These are phyloP conservation scores for Schizosaccharomyces japonicus DNA, from an alignment of 805 yeast species.

Conservation along the genomic window DNA sequence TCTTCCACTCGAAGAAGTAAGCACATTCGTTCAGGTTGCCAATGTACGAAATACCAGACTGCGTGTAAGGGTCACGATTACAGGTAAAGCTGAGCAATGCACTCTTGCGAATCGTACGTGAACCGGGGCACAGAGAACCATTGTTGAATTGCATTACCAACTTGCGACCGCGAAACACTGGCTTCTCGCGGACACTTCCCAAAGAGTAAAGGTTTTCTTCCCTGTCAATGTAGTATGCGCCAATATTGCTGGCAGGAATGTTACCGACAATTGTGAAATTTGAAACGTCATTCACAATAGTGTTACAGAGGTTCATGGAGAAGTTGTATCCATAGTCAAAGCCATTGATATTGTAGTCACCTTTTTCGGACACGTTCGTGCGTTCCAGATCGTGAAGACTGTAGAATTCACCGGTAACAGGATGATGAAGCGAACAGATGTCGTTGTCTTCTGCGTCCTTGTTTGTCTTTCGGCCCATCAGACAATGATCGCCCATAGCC, in stretches of 20 bases:
- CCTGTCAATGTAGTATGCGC: constrained; percentile 21
- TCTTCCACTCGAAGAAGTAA: constrained; percentile 61
- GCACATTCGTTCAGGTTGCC: constrained; percentile 57
- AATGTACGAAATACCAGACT: constrained; percentile 40
- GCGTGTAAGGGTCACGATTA: background rate
- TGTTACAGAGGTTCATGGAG: constrained; percentile 46
- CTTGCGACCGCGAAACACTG: constrained; percentile 48
- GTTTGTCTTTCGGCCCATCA: background rate
- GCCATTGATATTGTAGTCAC: constrained; percentile 29
- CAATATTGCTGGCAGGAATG: constrained; percentile 20
- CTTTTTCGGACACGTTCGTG: constrained; percentile 14
- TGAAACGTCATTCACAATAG: constrained; percentile 21
- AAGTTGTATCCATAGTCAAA: constrained; percentile 48
- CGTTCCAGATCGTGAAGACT: constrained; percentile 21
- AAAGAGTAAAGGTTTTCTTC: constrained; percentile 26
- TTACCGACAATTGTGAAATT: constrained; percentile 11
- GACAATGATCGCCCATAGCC: too few species aligned
- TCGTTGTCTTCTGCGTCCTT: too few species aligned
- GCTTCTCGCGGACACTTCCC: constrained; percentile 29
- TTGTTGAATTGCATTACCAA: constrained; percentile 42
- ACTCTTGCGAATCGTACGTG: constrained; percentile 29
- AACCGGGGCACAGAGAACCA: constrained; percentile 28
- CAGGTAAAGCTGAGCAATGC: constrained; percentile 4
- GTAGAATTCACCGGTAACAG: constrained; percentile 19
- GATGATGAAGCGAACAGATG: constrained; percentile 15